phyloP scores from a whole-genome alignment of 352 stramenopile species.

The Globisporangium cylindrosporum region DNA sequence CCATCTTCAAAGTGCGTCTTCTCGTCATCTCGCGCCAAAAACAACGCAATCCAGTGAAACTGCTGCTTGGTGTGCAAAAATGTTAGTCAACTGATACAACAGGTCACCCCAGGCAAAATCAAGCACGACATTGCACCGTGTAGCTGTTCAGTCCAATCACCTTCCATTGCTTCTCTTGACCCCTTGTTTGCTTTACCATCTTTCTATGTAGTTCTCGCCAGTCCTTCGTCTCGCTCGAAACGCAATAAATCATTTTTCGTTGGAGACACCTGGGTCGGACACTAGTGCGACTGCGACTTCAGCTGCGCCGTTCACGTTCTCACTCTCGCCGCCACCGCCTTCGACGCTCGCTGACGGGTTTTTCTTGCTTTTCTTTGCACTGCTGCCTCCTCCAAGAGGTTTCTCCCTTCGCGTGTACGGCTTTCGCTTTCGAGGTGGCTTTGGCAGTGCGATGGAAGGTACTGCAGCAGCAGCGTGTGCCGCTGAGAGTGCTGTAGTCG shows the following conservation, averaged over 20 bases:
- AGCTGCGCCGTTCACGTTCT: slow-evolving; percentile 4
- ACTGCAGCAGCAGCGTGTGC: neutral
- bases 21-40: slow-evolving; percentile 3
- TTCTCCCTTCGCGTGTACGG: slow-evolving; percentile 66
- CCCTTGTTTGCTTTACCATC: neutral
- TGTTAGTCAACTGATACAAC: neutral
- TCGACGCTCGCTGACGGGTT: slow-evolving; percentile 6
- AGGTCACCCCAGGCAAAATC: neutral
- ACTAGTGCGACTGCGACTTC: neutral
- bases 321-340: slow-evolving; percentile 1
- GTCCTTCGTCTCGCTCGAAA: slow-evolving; percentile 1
- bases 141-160: neutral
- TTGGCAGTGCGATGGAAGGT: slow-evolving; percentile 10
- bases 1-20: slow-evolving; percentile 5
- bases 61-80: neutral
- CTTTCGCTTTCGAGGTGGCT: slow-evolving; percentile 67
- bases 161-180: neutral
- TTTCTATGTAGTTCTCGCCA: neutral
- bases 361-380: slow-evolving; percentile 53
- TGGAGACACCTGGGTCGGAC: neutral
- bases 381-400: slow-evolving; percentile 19
- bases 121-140: neutral
- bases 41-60: slow-evolving; percentile 3
- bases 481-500: slow-evolving; percentile 22
- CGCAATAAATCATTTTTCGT: slow-evolving; percentile 11